Base-by-base conservation (phyloP, 2,329 filamentous ascomycete species). In the Aspergillus sp. region DNA sequence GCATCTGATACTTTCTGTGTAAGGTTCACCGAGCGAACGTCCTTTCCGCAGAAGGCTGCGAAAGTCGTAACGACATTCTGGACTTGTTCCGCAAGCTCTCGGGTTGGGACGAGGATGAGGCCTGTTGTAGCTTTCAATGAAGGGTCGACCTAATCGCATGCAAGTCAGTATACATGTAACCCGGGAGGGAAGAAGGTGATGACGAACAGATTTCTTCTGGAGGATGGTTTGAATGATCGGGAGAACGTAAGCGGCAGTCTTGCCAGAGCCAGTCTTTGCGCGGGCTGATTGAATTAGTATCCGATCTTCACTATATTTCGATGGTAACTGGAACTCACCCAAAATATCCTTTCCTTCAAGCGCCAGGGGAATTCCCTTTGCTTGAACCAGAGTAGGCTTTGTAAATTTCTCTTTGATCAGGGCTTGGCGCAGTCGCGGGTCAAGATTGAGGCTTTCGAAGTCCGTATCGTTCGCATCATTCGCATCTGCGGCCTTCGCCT, bases 231-330 rank as follows among this genome's bases (percentile, higher is more conserved):
- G 86, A 11, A 98, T 70, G n/a, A 95, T 78, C 1, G 93, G 93
- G 34, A 98, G 76, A 6, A 95, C 74, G 64, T 97, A 97, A 39
- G 93, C 91, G n/a, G 89, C 89, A 8, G 93, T 98, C 76, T 98
- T 98, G 54, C 93, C 93, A 4, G 90, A 95, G 9, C 93, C 93
- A 5, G 93, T 97, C 67, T 91, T 94, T 32, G 91, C 89, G 61
- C 91, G 90, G 43, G 90, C 90, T 77, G 48, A 35, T 47, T 34
- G 36, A 34, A 42, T 65, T 35, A 65, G 55, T 35, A 28, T 7
- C 27, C 6, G 4, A 5, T 13, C 9, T n/a, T 27, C 26, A n/a
- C n/a, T 11, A 31, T 28, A n/a, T 5, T 19, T 3, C 29, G 11
- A 19, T 9, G 13, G 26, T 4, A 5, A 34, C 26, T 10, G 10